A percentile compares a stretch with the other conserved stretches of the same genome.
phyloP scores from a whole-genome alignment of 768 basidiomycete species.

The Rhizopogon vinicolor region DNA sequence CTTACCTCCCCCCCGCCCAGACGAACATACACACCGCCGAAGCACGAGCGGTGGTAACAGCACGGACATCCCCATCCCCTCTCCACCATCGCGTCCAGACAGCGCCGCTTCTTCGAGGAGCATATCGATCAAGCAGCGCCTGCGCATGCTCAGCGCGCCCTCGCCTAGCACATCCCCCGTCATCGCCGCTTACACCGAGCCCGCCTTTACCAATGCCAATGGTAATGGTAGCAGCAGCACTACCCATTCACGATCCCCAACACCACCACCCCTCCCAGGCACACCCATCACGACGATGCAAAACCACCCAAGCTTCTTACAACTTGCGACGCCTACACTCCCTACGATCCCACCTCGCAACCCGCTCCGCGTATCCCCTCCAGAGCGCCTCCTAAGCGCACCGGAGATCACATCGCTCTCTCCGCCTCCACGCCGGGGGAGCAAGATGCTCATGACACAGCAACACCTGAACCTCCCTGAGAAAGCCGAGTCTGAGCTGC shows the following conservation, averaged over 20 bases:
- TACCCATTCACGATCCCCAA: conserved; percentile 23
- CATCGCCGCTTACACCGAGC: background rate
- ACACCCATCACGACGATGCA: conserved; percentile 45
- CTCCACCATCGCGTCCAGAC: conserved; percentile 36
- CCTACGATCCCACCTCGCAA: conserved; percentile 15
- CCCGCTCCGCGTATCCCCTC: conserved; percentile 24
- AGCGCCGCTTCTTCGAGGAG: conserved; percentile 14
- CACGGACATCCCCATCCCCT: conserved; percentile 35
- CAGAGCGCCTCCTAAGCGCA: conserved; percentile 21
- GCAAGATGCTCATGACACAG: conserved; percentile 36
- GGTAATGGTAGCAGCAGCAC: conserved; percentile 9
- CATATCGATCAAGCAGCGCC: conserved; percentile 54
- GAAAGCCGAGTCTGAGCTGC: conserved; percentile 5
- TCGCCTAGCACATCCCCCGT: conserved; percentile 21
- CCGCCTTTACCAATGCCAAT: no score
- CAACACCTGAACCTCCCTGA: background rate
- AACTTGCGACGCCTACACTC: conserved; percentile 37
- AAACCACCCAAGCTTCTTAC: conserved; percentile 60
- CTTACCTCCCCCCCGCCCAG: conserved; percentile 63
- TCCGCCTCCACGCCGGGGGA: conserved; percentile 63
- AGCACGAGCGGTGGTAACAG: conserved; percentile 33
- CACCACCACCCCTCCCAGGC: conserved; percentile 9
- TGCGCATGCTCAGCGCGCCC: conserved; percentile 66
- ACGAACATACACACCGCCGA: conserved; percentile 36
- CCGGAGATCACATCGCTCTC: conserved; percentile 48